A percentile compares a stretch with the other conserved stretches of the same genome.
phyloP scores from a whole-genome alignment of 208 protist species.

The Trypanosoma brucei region DNA sequence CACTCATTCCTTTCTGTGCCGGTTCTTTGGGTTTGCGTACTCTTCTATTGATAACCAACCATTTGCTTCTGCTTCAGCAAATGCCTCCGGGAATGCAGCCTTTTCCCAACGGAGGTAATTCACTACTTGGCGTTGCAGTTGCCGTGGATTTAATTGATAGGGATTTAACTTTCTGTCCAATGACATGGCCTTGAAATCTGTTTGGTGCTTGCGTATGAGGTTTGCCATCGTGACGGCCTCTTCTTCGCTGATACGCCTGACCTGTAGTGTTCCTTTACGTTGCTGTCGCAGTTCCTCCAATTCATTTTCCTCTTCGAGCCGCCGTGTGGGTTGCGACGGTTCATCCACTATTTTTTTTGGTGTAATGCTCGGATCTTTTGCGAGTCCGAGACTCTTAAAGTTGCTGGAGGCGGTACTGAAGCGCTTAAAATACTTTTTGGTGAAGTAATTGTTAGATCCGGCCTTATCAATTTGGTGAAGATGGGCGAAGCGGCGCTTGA shows the following conservation, averaged over 20 bases:
- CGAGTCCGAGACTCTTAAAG: conserved; percentile 73
- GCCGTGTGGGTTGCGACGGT: conserved; percentile 27
- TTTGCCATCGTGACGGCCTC: conserved; percentile 69
- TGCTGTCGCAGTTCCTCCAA: conserved; percentile 27
- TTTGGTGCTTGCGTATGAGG: conserved; percentile 64
- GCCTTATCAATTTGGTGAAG: conserved; percentile 65
- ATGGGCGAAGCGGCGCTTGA: conserved; percentile 79
- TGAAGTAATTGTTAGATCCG: conserved; percentile 72
- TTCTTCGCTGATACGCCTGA: conserved; percentile 67
- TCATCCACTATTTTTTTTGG: conserved; percentile 15
- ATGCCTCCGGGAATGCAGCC: conserved; percentile 65
- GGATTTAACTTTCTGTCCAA: conserved; percentile 77
- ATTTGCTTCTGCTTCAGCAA: conserved; percentile 65
- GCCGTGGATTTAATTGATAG: conserved; percentile 79
- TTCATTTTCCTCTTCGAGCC: conserved; percentile 51
- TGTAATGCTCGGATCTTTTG: conserved; percentile 42
- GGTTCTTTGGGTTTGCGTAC: conserved; percentile 51
- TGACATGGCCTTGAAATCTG: conserved; percentile 78
- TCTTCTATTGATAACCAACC: conserved; percentile 70
- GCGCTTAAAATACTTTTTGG: conserved; percentile 75
- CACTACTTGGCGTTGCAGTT: conserved; percentile 78
- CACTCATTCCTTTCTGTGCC: conserved; percentile 27
- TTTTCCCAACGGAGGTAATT: conserved; percentile 82
- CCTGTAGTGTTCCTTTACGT: conserved; percentile 37
- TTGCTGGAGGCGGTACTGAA: conserved; percentile 60